Conservation (phyloP, 129 eudicot genomes). For the Flaveria trinervia region DNA sequence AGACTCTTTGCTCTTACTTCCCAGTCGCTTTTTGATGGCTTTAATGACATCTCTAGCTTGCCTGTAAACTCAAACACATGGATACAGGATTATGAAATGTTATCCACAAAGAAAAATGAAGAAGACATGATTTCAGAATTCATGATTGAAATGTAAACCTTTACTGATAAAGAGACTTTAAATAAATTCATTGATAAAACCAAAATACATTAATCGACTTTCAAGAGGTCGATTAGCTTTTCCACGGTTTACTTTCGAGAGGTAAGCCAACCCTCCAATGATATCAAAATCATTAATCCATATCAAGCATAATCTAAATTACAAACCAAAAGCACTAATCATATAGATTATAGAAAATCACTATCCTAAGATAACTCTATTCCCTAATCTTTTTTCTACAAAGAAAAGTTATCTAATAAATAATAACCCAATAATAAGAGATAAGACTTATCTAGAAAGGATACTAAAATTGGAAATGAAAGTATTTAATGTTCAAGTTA, state of each 20-base stretch:
- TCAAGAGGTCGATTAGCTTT: too few relatives aligned
- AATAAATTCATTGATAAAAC: too few relatives aligned
- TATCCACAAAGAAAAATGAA: too few relatives aligned
- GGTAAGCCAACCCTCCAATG: background rate
- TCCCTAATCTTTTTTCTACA: background rate
- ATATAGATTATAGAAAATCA: background rate
- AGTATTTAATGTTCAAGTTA: background rate
- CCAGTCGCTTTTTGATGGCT: constrained; percentile 83
- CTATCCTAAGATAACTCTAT: background rate
- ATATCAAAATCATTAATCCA: background rate
- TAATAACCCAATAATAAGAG: background rate
- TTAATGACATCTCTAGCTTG: constrained; percentile 89
- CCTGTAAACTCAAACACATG: constrained; percentile 45
- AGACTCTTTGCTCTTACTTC: constrained; percentile 66
- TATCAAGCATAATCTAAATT: background rate
- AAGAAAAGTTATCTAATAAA: background rate
- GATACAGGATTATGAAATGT: background rate
- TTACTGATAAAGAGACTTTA: too few relatives aligned
- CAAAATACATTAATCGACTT: background rate
- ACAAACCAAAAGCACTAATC: background rate
- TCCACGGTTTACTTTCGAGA: too few relatives aligned
- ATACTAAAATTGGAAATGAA: background rate
- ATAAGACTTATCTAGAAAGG: background rate
- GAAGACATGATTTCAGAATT: too few relatives aligned
- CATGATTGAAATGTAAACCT: too few relatives aligned